phyloP scores from a whole-genome alignment of 2,329 filamentous ascomycete species.

The Thermomyces lanuginosus region DNA sequence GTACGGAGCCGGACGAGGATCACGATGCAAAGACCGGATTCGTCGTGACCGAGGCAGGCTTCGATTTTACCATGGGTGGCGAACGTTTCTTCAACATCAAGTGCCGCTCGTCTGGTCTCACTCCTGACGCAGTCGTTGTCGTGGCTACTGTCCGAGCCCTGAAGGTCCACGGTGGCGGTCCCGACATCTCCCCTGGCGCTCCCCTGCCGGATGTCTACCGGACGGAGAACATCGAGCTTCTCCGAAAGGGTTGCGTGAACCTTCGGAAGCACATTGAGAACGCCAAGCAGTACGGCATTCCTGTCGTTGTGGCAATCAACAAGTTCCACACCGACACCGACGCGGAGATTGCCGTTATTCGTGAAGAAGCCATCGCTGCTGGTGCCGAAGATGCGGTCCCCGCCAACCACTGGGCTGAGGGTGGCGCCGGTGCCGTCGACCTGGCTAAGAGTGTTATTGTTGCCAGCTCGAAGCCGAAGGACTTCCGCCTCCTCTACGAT shows the following conservation, averaged over 20 bases:
- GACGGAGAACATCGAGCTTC: conserved; percentile 81
- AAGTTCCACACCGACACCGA: conserved; percentile 88
- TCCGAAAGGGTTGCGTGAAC: conserved; percentile 83
- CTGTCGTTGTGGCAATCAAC: conserved; percentile 94
- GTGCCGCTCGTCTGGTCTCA: conserved; percentile 82
- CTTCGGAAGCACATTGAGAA: conserved; percentile 90
- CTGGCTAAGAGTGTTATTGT: conserved; percentile 74
- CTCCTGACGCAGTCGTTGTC: conserved; percentile 84
- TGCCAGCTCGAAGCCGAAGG: conserved; percentile 65
- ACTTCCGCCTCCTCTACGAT: conserved; percentile 75
- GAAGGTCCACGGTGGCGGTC: conserved; percentile 92
- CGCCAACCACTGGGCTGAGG: conserved; percentile 93
- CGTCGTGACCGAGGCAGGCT: conserved; percentile 91
- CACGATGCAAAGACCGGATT: conserved; percentile 71
- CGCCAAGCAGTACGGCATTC: conserved; percentile 73
- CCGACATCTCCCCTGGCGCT: conserved; percentile 78
- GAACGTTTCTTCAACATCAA: conserved; percentile 99
- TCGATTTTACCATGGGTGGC: conserved; percentile 99
- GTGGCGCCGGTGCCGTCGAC: conserved; percentile 76
- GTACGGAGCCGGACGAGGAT: conserved; percentile 83
- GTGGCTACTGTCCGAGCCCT: conserved; percentile 90
- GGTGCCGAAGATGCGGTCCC: conserved; percentile 88
- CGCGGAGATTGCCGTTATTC: conserved; percentile 74
- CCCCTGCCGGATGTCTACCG: conserved; percentile 76
- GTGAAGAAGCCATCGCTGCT: conserved; percentile 78